Conservation (phyloP, 2,329 filamentous ascomycete species). For the Orbilia oligospora region DNA sequence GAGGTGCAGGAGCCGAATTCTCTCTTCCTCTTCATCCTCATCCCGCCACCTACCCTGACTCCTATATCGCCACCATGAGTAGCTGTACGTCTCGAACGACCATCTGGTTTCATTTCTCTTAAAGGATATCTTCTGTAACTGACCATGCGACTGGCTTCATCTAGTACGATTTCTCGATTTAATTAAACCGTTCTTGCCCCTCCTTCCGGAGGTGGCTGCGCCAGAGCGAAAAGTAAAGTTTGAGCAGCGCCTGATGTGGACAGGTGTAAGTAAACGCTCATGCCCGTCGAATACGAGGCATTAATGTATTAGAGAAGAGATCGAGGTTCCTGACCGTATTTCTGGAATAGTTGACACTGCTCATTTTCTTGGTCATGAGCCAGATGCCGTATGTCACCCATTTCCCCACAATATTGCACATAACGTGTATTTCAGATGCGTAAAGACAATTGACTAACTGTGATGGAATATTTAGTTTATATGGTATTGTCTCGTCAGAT, state of each 20-base stretch:
- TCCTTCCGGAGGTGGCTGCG: constrained; percentile 98
- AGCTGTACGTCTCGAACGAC: constrained; percentile 64
- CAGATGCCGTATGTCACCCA: constrained; percentile 80
- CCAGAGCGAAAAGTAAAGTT: constrained; percentile 99
- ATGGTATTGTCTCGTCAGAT: constrained; percentile 98
- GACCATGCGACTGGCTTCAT: constrained; percentile 51
- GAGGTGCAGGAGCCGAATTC: constrained; percentile 62
- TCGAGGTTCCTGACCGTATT: constrained; percentile 59
- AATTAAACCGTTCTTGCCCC: constrained; percentile 99
- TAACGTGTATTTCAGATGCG: background rate
- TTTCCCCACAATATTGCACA: constrained; percentile 5
- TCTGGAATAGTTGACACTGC: constrained; percentile 78
- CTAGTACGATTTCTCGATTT: constrained; percentile 98
- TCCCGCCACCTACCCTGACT: constrained; percentile 63
- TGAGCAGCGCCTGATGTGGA: constrained; percentile 99
- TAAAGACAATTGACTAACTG: constrained; percentile 34
- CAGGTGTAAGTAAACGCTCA: constrained; percentile 72
- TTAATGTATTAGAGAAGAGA: constrained; percentile 4
- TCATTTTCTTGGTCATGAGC: constrained; percentile 99
- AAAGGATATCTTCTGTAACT: background rate
- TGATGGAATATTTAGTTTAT: constrained; percentile 70
- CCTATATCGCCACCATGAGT: constrained; percentile 62
- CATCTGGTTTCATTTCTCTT: constrained; percentile 22
- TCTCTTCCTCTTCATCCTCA: constrained; percentile 63
- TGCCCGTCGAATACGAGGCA: constrained; percentile 15